Percentiles rank a stretch among this genome's conserved stretches.
Conservation (phyloP, 768 basidiomycete genomes). For the Leucogyrophana mollusca region DNA sequence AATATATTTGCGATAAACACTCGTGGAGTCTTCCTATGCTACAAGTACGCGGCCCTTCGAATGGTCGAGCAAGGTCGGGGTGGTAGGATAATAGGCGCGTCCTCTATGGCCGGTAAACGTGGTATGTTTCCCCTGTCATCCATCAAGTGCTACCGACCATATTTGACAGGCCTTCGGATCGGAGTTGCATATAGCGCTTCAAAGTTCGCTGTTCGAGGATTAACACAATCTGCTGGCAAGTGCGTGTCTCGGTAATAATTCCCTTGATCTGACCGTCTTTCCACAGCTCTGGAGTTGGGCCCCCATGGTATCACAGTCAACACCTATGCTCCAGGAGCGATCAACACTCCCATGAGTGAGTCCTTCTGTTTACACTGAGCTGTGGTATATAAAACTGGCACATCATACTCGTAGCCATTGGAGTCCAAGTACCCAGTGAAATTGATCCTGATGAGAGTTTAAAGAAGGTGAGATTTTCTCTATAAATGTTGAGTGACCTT, state of each 20-base stretch:
- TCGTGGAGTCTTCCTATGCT: constrained; percentile 32
- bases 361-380: not conserved
- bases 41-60: constrained; percentile 35
- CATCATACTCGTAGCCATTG: not conserved
- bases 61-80: constrained; percentile 41
- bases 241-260: not conserved
- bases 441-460: not conserved
- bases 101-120: constrained; percentile 32
- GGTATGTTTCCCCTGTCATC: constrained; percentile 12
- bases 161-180: constrained; percentile 16
- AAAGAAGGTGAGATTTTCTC: not conserved
- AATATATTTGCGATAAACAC: constrained; percentile 31
- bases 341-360: constrained; percentile 16
- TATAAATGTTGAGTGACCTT: not conserved
- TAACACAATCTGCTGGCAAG: constrained; percentile 24
- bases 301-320: constrained; percentile 41
- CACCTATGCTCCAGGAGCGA: constrained; percentile 29
- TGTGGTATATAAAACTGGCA: not conserved
- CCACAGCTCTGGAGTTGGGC: constrained; percentile 35
- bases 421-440: not conserved
- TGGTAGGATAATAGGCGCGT: constrained; percentile 39
- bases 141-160: not conserved
- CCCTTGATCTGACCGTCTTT: not conserved
- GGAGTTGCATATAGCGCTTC: constrained; percentile 13
- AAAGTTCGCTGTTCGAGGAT: constrained; percentile 21